Evolutionary conservation across 768 basidiomycete species (phyloP).

Genomic region (Lentinula lateritia): DNA sequence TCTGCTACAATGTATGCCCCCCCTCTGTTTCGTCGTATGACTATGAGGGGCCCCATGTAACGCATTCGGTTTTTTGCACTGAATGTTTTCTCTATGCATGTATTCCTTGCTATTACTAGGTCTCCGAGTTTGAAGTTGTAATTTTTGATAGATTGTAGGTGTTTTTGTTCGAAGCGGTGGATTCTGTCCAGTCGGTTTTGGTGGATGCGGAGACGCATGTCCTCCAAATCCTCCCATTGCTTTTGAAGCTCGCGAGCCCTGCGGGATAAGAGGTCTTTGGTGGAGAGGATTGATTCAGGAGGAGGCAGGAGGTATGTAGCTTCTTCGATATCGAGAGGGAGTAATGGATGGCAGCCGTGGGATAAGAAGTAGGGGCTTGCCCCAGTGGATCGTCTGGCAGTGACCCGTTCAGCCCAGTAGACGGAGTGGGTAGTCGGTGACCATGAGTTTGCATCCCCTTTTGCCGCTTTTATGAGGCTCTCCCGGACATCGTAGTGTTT

Average conservation of each 20-base stretch:
- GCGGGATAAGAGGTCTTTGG: conserved; percentile 16
- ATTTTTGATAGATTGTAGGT: neutral
- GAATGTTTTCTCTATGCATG: conserved; percentile 20
- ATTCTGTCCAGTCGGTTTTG: conserved; percentile 18
- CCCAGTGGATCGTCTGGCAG: neutral
- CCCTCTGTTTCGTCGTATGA: conserved; percentile 20
- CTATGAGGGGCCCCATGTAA: conserved; percentile 33
- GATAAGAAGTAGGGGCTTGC: neutral
- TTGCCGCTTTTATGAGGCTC: neutral
- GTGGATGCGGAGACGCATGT: conserved; percentile 10
- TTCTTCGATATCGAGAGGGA: neutral
- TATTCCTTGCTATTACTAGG: conserved; percentile 30
- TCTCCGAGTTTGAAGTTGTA: conserved; percentile 22
- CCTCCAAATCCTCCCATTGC: conserved; percentile 15
- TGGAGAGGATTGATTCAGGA: conserved; percentile 1
- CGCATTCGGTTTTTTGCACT: conserved; percentile 24
- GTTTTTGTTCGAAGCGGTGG: conserved; percentile 10
- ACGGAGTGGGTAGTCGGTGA: neutral
- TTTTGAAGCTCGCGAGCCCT: conserved; percentile 20
- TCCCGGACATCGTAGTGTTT: neutral
- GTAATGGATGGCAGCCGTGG: neutral
- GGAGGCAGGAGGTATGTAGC: neutral
- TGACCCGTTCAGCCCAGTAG: neutral
- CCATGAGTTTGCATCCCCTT: neutral
- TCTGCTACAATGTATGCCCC: conserved; percentile 26